A percentile compares a stretch with the other conserved stretches of the same genome.
phyloP scores from a whole-genome alignment of 345 rosid genomes.

The Adansonia digitata region DNA sequence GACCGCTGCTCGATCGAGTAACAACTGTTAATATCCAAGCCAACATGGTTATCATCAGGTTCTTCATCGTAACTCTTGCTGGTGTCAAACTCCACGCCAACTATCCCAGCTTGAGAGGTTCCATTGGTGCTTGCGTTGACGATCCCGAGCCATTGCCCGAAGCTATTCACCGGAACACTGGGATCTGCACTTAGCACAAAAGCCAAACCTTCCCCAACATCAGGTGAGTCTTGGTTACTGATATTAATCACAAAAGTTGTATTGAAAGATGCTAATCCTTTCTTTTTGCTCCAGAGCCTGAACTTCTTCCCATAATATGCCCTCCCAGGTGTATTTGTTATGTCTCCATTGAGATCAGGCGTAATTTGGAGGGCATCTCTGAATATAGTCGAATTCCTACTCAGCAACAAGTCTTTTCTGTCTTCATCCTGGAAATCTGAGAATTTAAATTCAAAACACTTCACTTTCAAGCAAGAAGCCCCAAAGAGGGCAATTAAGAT shows the following conservation, averaged over 20 bases:
- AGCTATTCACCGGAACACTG: not conserved
- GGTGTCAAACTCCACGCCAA: constrained; percentile 12
- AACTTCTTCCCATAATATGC: constrained; percentile 29
- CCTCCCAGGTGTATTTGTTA: constrained; percentile 36
- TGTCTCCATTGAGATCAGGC: constrained; percentile 26
- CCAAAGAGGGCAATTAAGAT: not conserved
- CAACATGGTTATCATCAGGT: constrained; percentile 12
- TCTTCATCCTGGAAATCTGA: not conserved
- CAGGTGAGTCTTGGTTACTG: not conserved
- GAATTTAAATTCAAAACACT: not conserved
- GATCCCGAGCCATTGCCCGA: constrained; percentile 13
- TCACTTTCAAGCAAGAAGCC: not conserved
- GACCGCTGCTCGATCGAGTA: constrained; percentile 37
- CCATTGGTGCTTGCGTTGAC: constrained; percentile 9
- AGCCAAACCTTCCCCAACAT: constrained; percentile 14
- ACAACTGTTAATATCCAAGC: constrained; percentile 11
- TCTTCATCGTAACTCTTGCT: constrained; percentile 2
- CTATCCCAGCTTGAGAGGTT: not conserved
- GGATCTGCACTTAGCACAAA: not conserved
- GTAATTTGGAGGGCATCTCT: constrained; percentile 54
- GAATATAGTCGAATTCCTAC: constrained; percentile 14
- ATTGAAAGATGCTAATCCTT: constrained; percentile 35
- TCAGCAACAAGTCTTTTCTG: not conserved
- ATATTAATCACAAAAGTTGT: constrained; percentile 58
- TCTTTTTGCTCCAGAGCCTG: constrained; percentile 39